Conservation (phyloP, 495 filamentous ascomycete species). For the Neohortaea acidophila region DNA sequence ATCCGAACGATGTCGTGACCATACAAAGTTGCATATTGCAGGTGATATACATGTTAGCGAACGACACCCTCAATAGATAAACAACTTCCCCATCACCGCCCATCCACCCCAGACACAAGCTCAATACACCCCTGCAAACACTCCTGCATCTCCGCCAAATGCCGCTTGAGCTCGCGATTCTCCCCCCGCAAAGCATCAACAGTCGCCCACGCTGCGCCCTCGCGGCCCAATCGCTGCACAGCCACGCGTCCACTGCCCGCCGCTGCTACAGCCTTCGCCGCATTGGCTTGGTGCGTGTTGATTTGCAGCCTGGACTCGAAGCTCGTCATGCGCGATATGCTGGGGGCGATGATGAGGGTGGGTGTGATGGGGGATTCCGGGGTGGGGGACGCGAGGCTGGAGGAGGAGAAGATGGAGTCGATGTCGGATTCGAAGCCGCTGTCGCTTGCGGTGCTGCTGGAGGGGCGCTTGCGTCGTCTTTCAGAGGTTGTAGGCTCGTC, state of each 20-base stretch:
- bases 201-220: conserved; percentile 12
- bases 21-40: too few relatives aligned
- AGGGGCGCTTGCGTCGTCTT: conserved; percentile 12
- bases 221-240: neutral
- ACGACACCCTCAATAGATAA: too few relatives aligned
- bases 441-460: conserved; percentile 17
- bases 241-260: too few relatives aligned
- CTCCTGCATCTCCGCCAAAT: conserved; percentile 21
- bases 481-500: conserved; percentile 9
- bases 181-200: conserved; percentile 17
- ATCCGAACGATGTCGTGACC: too few relatives aligned
- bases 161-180: conserved; percentile 17
- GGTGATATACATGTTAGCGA: too few relatives aligned
- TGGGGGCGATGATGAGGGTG: too few relatives aligned
- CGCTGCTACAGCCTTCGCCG: too few relatives aligned
- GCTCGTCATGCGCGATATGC: too few relatives aligned
- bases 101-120: conserved; percentile 18
- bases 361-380: too few relatives aligned
- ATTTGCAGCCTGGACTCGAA: too few relatives aligned
- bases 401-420: conserved; percentile 19
- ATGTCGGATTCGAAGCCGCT: conserved; percentile 26
- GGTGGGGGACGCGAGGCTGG: conserved; percentile 1
- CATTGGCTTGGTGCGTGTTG: too few relatives aligned
- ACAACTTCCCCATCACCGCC: too few relatives aligned
- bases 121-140: conserved; percentile 25